phyloP scores from a whole-genome alignment of 805 yeast species.

The Yarrowia sp. region DNA sequence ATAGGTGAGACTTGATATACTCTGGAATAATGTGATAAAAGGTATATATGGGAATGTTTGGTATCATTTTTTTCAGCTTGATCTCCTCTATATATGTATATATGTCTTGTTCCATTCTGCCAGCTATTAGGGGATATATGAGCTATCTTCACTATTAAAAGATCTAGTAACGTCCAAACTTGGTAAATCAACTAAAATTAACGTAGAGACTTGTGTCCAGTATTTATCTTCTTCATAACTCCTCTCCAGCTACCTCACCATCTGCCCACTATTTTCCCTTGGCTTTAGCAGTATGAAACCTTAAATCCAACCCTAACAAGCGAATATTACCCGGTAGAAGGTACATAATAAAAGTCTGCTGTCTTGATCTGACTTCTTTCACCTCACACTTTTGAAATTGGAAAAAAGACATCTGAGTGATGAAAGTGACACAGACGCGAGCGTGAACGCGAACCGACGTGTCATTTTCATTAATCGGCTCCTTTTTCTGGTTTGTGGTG shows the following conservation, averaged over 20 bases:
- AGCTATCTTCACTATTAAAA: too few species aligned
- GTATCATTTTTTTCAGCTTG: not conserved
- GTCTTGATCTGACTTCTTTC: conserved; percentile 1
- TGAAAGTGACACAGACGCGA: not conserved
- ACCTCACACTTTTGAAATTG: not conserved
- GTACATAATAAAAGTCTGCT: conserved; percentile 5
- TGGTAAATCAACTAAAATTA: too few species aligned
- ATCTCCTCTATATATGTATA: not conserved
- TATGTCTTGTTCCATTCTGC: too few species aligned
- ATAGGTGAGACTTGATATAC: too few species aligned
- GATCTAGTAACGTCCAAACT: too few species aligned
- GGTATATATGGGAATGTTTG: not conserved
- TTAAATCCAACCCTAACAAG: conserved; percentile 20
- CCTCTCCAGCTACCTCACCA: not conserved
- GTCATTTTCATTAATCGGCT: not conserved
- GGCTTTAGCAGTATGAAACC: not conserved
- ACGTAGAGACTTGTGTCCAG: too few species aligned
- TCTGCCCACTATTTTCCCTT: not conserved
- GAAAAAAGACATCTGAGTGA: not conserved
- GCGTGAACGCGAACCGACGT: not conserved
- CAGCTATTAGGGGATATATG: too few species aligned
- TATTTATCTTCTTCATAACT: too few species aligned
- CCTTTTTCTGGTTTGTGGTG: not conserved
- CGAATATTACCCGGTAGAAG: conserved; percentile 26
- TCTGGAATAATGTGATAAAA: too few species aligned